Conservation (phyloP, 108 stramenopile species). For the Seminavis robusta region DNA sequence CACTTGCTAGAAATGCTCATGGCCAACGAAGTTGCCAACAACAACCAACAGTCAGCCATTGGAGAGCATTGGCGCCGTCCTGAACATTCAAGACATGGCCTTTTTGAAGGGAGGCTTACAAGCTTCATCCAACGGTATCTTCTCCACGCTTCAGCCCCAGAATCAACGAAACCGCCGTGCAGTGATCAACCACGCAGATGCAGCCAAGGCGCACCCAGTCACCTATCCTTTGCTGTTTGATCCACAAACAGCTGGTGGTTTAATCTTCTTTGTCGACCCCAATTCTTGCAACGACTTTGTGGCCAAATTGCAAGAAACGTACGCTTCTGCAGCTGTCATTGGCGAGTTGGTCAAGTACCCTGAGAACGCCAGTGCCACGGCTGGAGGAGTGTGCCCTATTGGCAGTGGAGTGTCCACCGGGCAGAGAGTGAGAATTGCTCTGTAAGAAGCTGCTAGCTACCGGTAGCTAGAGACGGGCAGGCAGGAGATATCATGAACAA, state of each 20-base stretch:
- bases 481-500: no score
- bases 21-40: constrained; percentile 5
- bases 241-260: constrained; percentile 69
- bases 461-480: no score
- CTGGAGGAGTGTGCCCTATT: background rate
- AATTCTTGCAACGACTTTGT: constrained; percentile 5
- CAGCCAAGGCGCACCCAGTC: constrained; percentile 1
- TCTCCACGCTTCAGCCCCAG: constrained; percentile 35
- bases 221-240: constrained; percentile 37
- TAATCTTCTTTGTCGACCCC: constrained; percentile 41
- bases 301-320: background rate
- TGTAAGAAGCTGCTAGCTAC: no score
- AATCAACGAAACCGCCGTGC: constrained; percentile 26
- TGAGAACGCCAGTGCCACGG: background rate
- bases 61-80: constrained; percentile 7
- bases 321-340: background rate
- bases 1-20: constrained; percentile 61
- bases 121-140: constrained; percentile 26
- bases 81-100: constrained; percentile 25
- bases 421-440: no score
- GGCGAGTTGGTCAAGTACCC: constrained; percentile 10
- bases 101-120: constrained; percentile 33
- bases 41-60: no score
- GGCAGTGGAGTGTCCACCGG: background rate
- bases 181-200: constrained; percentile 24